Evolutionary conservation across 768 basidiomycete genomes (phyloP).

Genomic region (Russula vinacea): DNA sequence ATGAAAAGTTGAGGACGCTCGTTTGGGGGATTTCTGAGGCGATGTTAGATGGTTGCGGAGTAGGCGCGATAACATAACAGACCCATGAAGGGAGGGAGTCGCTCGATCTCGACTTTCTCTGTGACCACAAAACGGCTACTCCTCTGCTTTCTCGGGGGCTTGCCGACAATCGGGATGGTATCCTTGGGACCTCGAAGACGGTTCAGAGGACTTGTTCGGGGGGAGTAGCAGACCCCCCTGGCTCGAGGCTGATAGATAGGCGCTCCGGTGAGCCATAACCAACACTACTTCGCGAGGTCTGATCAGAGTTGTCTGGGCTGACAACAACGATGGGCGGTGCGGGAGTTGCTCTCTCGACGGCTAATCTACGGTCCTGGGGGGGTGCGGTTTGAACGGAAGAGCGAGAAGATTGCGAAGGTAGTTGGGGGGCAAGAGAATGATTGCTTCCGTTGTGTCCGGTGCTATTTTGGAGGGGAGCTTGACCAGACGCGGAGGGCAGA

Average conservation of each 20-base stretch:
- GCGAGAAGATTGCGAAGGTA: constrained; percentile 39
- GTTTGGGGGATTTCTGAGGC: constrained; percentile 71
- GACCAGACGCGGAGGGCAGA: constrained; percentile 43
- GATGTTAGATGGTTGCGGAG: constrained; percentile 26
- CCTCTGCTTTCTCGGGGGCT: constrained; percentile 95
- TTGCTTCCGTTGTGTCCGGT: constrained; percentile 40
- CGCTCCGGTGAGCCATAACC: constrained; percentile 50
- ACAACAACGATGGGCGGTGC: constrained; percentile 86
- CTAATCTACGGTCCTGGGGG: constrained; percentile 58
- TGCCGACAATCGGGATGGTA: constrained; percentile 93
- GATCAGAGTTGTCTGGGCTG: constrained; percentile 61
- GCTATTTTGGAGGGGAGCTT: constrained; percentile 38
- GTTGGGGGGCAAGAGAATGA: constrained; percentile 44
- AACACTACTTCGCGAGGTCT: constrained; percentile 42
- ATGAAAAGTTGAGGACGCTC: constrained; percentile 91
- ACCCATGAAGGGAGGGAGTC: constrained; percentile 89
- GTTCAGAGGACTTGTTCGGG: constrained; percentile 64
- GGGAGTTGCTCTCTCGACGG: constrained; percentile 47
- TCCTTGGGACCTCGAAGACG: constrained; percentile 88
- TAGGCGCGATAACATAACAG: constrained; percentile 34
- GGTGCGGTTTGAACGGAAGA: constrained; percentile 43
- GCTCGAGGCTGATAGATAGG: constrained; percentile 47
- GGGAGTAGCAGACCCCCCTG: constrained; percentile 46
- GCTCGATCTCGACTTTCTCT: constrained; percentile 95
- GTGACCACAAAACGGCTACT: constrained; percentile 95